Conservation (phyloP, 2,329 filamentous ascomycete species). For the Aspergillus sp. region DNA sequence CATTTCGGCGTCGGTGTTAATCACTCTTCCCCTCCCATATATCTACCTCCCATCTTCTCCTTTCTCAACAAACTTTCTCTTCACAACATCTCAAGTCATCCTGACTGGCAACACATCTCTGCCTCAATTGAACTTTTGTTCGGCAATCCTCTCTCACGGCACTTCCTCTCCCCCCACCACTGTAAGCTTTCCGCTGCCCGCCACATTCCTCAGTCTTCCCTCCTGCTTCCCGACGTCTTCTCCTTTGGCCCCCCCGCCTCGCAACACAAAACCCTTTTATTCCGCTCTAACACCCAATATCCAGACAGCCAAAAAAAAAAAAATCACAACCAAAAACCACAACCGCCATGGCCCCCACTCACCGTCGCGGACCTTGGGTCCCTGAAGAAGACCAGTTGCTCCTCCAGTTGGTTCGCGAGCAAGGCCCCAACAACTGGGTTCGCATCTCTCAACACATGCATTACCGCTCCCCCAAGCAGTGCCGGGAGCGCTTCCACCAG, state of each 20-base stretch:
- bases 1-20: no score
- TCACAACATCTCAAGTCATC: not conserved
- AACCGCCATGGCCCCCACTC: constrained; percentile 46
- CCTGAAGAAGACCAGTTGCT: constrained; percentile 72
- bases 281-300: no score
- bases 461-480: constrained; percentile 87
- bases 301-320: no score
- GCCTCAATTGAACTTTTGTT: not conserved
- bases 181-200: no score
- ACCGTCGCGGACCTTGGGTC: constrained; percentile 81
- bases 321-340: not conserved
- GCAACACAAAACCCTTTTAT: no score
- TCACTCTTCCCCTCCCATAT: constrained; percentile 14
- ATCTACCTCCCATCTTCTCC: constrained; percentile 16
- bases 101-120: not conserved
- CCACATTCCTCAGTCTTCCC: no score
- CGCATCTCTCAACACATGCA: constrained; percentile 74
- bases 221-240: no score
- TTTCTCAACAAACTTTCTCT: not conserved
- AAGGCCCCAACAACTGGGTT: constrained; percentile 87
- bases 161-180: no score
- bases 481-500: constrained; percentile 89
- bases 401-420: constrained; percentile 66
- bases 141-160: no score
- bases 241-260: no score